Evolutionary conservation across 2,329 filamentous ascomycete species (phyloP).

Genomic region (Xylaria sp.): DNA sequence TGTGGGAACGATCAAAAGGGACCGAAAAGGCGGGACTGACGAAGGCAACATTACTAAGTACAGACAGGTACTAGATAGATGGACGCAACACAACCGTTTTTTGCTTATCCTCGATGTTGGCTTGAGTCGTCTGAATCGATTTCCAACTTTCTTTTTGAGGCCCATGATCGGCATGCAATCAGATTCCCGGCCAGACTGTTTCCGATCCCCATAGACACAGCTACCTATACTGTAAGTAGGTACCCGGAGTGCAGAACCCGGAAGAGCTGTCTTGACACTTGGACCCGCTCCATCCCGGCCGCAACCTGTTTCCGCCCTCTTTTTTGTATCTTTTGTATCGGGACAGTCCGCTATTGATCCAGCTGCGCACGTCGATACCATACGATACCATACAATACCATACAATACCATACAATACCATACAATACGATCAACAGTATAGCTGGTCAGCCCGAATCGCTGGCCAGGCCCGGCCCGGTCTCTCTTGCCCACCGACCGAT

Average conservation of each 20-base stretch:
- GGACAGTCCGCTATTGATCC: not conserved
- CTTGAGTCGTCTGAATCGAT: not conserved
- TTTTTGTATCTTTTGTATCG: no score
- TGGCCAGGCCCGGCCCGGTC: not conserved
- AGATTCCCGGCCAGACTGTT: not conserved
- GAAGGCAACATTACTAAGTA: constrained; percentile 13
- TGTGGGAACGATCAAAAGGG: not conserved
- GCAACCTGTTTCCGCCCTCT: not conserved
- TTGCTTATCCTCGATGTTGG: not conserved
- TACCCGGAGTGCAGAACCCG: no score
- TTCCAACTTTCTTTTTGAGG: not conserved
- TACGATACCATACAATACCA: not conserved
- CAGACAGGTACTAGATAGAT: not conserved
- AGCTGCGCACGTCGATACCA: not conserved
- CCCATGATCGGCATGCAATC: not conserved
- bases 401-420: not conserved
- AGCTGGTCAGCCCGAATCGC: no score
- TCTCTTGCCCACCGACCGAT: not conserved
- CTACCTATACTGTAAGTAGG: not conserved
- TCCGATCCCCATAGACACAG: not conserved
- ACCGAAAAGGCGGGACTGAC: constrained; percentile 8
- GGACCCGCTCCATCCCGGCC: constrained; percentile 5
- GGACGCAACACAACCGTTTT: not conserved
- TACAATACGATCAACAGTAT: no score
- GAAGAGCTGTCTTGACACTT: not conserved